Conservation (phyloP, 352 stramenopile species). For the Phytopythium kandeliae region DNA sequence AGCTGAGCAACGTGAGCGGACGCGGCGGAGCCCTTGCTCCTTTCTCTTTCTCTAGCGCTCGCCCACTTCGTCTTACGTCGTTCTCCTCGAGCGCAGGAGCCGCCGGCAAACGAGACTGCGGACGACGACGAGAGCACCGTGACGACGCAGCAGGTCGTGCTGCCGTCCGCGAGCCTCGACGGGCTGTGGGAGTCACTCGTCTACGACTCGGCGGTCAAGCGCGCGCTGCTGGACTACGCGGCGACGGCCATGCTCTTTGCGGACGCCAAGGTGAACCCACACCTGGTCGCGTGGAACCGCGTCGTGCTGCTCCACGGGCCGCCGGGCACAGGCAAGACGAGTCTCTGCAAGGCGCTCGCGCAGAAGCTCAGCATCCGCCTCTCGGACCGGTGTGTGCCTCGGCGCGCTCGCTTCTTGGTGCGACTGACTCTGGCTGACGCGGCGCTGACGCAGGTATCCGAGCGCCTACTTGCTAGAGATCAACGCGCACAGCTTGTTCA, state of each 20-base stretch:
- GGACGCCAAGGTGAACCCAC: constrained; percentile 72
- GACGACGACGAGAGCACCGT: constrained; percentile 79
- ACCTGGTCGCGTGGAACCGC: constrained; percentile 91
- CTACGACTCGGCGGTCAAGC: constrained; percentile 78
- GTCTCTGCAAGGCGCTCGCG: constrained; percentile 87
- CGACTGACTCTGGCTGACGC: constrained; percentile 2
- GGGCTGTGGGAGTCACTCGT: constrained; percentile 85
- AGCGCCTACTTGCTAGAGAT: constrained; percentile 87
- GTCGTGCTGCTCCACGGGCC: constrained; percentile 90
- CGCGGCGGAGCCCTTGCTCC: no score
- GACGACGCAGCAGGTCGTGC: constrained; percentile 68
- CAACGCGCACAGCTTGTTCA: constrained; percentile 92
- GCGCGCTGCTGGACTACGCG: constrained; percentile 82
- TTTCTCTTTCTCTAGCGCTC: no score
- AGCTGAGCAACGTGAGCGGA: constrained; percentile 46
- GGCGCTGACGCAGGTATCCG: constrained; percentile 28
- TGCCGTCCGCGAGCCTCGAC: constrained; percentile 64
- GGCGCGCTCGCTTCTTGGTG: not conserved
- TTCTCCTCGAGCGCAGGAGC: constrained; percentile 59
- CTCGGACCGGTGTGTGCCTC: constrained; percentile 34
- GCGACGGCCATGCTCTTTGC: constrained; percentile 90
- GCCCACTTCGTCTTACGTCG: no score
- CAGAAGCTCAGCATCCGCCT: constrained; percentile 91
- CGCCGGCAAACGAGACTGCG: constrained; percentile 56
- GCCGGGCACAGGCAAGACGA: constrained; percentile 92